phyloP scores from a whole-genome alignment of 176 grass and related monocot genomes.

The Thinopyrum elongatum region DNA sequence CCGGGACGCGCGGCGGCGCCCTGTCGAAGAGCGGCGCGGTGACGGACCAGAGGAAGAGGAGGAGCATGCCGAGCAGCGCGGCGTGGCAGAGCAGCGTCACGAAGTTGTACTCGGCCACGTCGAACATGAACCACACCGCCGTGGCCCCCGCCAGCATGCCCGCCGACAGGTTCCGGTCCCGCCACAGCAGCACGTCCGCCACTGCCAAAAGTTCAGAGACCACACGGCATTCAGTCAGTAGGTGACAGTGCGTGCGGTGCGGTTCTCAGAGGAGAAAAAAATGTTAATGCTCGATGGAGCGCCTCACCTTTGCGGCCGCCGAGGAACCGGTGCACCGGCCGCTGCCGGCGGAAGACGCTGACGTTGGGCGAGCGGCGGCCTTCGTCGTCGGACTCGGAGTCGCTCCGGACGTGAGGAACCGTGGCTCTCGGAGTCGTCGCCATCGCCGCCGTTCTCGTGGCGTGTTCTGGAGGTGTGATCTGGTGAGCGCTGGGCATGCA shows the following conservation, averaged over 20 bases:
- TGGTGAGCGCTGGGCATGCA: not conserved
- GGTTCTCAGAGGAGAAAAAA: not conserved
- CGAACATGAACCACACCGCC: conserved; percentile 71
- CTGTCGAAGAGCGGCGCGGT: conserved; percentile 51
- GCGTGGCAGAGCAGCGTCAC: conserved; percentile 74
- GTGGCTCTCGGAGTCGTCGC: not conserved
- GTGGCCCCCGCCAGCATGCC: conserved; percentile 69
- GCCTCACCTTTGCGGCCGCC: conserved; percentile 51
- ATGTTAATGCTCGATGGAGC: no score
- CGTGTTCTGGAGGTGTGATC: not conserved
- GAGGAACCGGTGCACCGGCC: conserved; percentile 44
- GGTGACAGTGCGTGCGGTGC: not conserved
- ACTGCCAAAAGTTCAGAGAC: conserved; percentile 35
- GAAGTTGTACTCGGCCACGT: conserved; percentile 77
- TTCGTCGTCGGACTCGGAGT: conserved; percentile 37
- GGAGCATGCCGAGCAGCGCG: conserved; percentile 60
- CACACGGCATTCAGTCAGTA: not conserved
- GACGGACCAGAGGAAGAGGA: conserved; percentile 69
- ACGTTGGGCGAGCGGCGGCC: not conserved
- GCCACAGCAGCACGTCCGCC: conserved; percentile 85
- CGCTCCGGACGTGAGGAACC: conserved; percentile 34
- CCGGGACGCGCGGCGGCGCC: conserved; percentile 51
- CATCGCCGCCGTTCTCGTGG: not conserved
- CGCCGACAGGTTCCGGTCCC: conserved; percentile 59
- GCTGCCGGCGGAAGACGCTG: conserved; percentile 2